Evolutionary conservation across 2,329 filamentous ascomycete genomes (phyloP).

Genomic region (Tolypocladium tropicale): DNA sequence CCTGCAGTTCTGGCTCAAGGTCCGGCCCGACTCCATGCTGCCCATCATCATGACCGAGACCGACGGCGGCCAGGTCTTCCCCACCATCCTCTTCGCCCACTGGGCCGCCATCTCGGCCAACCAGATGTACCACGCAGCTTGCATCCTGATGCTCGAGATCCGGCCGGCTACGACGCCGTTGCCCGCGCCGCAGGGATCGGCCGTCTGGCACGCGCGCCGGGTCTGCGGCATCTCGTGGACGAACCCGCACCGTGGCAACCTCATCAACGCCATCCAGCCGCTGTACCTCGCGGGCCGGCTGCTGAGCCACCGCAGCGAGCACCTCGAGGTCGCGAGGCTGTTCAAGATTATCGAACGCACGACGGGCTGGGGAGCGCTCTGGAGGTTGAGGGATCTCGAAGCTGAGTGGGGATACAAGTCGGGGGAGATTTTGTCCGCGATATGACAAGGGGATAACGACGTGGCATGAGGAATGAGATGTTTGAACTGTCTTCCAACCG

Average conservation of each 20-base stretch:
- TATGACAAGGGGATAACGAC: background rate
- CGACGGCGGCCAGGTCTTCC: background rate
- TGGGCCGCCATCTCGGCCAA: background rate
- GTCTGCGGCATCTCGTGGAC: slow-evolving; percentile 41
- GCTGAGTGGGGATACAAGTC: background rate
- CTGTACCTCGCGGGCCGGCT: background rate
- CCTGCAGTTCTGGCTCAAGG: background rate
- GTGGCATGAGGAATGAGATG: background rate
- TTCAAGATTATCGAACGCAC: background rate
- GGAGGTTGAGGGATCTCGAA: background rate
- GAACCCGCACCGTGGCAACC: slow-evolving; percentile 17
- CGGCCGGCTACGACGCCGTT: slow-evolving; percentile 19
- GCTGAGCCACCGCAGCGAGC: background rate
- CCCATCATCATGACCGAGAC: background rate
- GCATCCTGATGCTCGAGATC: slow-evolving; percentile 17
- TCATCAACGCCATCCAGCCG: background rate
- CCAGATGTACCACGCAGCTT: background rate
- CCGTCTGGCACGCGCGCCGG: slow-evolving; percentile 14
- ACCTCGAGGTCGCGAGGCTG: background rate
- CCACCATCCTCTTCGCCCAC: background rate
- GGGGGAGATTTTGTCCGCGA: background rate
- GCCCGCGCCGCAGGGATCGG: slow-evolving; percentile 9
- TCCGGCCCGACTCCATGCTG: background rate
- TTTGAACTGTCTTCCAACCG: background rate
- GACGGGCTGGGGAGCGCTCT: background rate